These are phyloP conservation scores for Citeromyces matritensis DNA, from an alignment of 805 yeast species.

Conservation along the genomic window DNA sequence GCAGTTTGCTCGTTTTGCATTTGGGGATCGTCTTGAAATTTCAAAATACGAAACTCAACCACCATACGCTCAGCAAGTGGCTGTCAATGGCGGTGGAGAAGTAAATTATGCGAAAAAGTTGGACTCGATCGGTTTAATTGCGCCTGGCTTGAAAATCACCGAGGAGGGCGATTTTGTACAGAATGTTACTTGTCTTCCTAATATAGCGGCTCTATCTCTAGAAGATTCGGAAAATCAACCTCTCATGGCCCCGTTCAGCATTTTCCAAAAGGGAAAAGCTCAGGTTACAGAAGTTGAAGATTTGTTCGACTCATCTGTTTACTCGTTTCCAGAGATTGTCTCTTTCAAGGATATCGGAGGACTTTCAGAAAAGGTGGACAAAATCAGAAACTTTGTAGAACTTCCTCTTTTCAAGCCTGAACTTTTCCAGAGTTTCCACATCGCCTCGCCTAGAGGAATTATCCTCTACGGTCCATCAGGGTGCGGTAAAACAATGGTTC, in stretches of 20 bases:
- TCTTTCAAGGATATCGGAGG: slow-evolving; percentile 55
- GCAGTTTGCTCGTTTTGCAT: slow-evolving; percentile 8
- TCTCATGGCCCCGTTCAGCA: slow-evolving; percentile 4
- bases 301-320: slow-evolving; percentile 11
- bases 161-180: slow-evolving; percentile 7
- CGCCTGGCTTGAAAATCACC: not conserved
- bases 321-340: slow-evolving; percentile 22
- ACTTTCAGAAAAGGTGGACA: slow-evolving; percentile 41
- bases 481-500: slow-evolving; percentile 85
- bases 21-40: slow-evolving; percentile 22
- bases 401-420: slow-evolving; percentile 71
- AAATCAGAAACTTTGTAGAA: slow-evolving; percentile 52
- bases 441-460: slow-evolving; percentile 86
- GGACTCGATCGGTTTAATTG: not conserved
- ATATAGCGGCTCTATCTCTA: slow-evolving; percentile 14
- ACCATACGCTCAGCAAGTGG: slow-evolving; percentile 16
- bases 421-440: slow-evolving; percentile 71
- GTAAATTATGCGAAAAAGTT: slow-evolving; percentile 2
- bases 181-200: slow-evolving; percentile 8
- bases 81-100: slow-evolving; percentile 14
- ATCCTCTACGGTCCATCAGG: slow-evolving; percentile 96
- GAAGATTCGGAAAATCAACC: slow-evolving; percentile 39
- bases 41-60: slow-evolving; percentile 34
- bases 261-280: slow-evolving; percentile 14
- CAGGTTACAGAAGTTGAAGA: slow-evolving; percentile 8